Conservation (phyloP, 257 asterid genomes). For the Thymus quinquecostatus region DNA sequence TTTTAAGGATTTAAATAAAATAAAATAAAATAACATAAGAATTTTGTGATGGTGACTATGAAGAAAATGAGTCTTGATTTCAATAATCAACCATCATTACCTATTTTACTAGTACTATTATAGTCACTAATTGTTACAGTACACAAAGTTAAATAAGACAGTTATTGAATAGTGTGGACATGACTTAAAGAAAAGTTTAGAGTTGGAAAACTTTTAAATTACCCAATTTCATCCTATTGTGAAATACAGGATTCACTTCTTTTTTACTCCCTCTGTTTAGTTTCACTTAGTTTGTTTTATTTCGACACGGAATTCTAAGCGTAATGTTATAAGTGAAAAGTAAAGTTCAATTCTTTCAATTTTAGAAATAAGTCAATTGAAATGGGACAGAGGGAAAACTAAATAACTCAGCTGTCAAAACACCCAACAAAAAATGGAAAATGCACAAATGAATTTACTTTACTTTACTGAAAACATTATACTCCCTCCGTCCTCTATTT, state of each 20-base stretch:
- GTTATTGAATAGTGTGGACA: conserved; percentile 8
- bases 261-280: not conserved
- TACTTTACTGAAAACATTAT: no score
- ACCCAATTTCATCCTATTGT: not conserved
- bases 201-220: conserved; percentile 20
- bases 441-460: not conserved
- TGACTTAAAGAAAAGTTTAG: conserved; percentile 29
- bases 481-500: no score
- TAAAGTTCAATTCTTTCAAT: no score
- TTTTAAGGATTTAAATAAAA: no score
- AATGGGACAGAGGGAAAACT: no score
- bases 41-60: not conserved
- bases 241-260: not conserved
- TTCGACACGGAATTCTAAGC: no score
- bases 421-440: not conserved
- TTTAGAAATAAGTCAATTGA: no score
- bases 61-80: not conserved
- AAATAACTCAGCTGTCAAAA: not conserved
- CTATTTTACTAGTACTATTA: not conserved
- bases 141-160: conserved; percentile 2
- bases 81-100: conserved; percentile 17
- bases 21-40: not conserved
- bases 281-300: no score
- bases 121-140: not conserved
- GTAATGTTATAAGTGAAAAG: no score